Evolutionary conservation across 441 rosid genomes (phyloP).

Genomic region (Croton setiger): DNA sequence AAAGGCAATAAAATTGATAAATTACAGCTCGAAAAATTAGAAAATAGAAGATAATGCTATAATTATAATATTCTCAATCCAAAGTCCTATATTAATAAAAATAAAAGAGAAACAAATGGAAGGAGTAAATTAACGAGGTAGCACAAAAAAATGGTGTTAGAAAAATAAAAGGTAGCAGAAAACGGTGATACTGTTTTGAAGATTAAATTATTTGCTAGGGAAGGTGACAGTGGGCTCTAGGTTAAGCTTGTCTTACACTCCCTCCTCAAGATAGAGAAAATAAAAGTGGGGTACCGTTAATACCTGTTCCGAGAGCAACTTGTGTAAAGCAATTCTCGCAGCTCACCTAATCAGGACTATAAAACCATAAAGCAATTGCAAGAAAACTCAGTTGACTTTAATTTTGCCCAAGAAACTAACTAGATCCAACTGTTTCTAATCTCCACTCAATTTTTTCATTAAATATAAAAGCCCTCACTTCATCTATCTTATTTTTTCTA

Average conservation of each 20-base stretch:
- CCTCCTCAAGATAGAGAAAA: slow-evolving; percentile 6
- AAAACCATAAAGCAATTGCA: slow-evolving; percentile 25
- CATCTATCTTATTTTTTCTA: neutral
- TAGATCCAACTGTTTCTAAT: neutral
- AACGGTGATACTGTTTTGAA: neutral
- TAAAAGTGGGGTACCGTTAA: slow-evolving; percentile 28
- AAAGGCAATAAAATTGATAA: too few relatives aligned
- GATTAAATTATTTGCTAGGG: slow-evolving; percentile 10
- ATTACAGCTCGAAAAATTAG: too few relatives aligned
- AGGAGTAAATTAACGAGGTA: neutral
- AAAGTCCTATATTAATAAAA: neutral
- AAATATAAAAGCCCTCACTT: neutral
- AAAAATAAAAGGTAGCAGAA: neutral
- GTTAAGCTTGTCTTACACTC: slow-evolving; percentile 29
- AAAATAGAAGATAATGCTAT: too few relatives aligned
- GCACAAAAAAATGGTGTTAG: neutral
- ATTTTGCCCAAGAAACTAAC: neutral
- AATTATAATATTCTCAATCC: neutral
- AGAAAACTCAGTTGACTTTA: slow-evolving; percentile 40
- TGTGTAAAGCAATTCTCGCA: slow-evolving; percentile 34
- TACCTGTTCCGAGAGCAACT: slow-evolving; percentile 28
- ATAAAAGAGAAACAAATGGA: neutral
- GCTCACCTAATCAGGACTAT: slow-evolving; percentile 64
- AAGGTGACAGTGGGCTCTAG: slow-evolving; percentile 20
- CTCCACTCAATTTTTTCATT: neutral